Conservation (phyloP, 805 yeast genomes). For the Debaryomyces castellii region DNA sequence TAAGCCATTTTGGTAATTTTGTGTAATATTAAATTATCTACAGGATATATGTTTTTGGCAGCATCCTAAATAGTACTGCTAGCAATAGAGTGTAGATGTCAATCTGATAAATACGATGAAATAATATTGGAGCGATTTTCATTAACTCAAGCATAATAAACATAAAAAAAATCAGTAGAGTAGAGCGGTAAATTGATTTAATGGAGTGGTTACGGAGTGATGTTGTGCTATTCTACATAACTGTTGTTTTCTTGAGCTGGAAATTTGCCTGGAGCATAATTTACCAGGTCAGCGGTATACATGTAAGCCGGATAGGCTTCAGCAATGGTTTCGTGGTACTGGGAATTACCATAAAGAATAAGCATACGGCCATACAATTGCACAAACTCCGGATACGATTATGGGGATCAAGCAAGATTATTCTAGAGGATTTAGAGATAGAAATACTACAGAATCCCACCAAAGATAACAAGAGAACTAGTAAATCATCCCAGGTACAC, state of each 20-base stretch:
- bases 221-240: background rate
- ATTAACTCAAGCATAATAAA: too few species aligned
- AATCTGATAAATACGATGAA: background rate
- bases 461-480: background rate
- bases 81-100: background rate
- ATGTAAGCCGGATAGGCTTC: slow-evolving; percentile 29
- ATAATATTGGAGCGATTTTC: background rate
- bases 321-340: slow-evolving; percentile 41
- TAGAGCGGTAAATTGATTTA: background rate
- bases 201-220: background rate
- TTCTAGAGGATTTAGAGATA: slow-evolving; percentile 26
- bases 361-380: slow-evolving; percentile 12
- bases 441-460: background rate
- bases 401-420: slow-evolving; percentile 39
- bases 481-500: background rate
- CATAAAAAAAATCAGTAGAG: too few species aligned
- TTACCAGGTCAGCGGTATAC: slow-evolving; percentile 31
- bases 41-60: slow-evolving; percentile 1
- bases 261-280: slow-evolving; percentile 28
- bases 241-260: slow-evolving; percentile 18
- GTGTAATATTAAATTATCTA: background rate
- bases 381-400: slow-evolving; percentile 29
- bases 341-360: slow-evolving; percentile 19
- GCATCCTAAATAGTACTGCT: background rate
- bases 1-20: background rate